Percentiles rank a stretch among this genome's conserved stretches.
These are phyloP conservation scores for Obelidium mucronatum DNA, from an alignment of 192 early-diverging fungal genomes.

Conservation along the genomic window DNA sequence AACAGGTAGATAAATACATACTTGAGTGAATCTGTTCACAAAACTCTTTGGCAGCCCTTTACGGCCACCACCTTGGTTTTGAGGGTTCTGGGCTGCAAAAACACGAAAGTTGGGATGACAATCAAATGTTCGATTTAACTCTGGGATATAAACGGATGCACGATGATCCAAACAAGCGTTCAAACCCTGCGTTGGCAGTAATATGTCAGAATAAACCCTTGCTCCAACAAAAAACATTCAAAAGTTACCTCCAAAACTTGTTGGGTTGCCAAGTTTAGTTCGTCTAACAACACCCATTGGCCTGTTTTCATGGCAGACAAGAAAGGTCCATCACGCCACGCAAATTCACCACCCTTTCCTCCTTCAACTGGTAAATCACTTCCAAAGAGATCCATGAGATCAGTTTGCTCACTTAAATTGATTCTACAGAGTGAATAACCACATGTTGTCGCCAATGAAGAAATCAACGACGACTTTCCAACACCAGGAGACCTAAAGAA, in stretches of 20 bases:
- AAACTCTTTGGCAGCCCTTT: conserved; percentile 98
- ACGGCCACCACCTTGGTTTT: conserved; percentile 95
- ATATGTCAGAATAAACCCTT: conserved; percentile 9
- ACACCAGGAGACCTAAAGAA: conserved; percentile 81
- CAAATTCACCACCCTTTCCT: conserved; percentile 84
- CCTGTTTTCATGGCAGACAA: conserved; percentile 94
- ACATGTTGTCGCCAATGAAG: conserved; percentile 79
- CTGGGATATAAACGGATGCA: conserved; percentile 93
- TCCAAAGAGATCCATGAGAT: conserved; percentile 98
- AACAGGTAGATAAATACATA: neutral
- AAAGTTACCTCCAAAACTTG: conserved; percentile 90
- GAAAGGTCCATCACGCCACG: conserved; percentile 98
- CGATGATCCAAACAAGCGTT: conserved; percentile 99
- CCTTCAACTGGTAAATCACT: conserved; percentile 96
- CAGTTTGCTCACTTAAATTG: conserved; percentile 98
- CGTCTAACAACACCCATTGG: conserved; percentile 97
- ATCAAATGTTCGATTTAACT: conserved; percentile 87
- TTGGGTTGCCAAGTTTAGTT: conserved; percentile 98
- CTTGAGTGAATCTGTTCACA: conserved; percentile 90
- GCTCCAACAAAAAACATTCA: conserved; percentile 76
- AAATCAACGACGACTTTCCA: conserved; percentile 92
- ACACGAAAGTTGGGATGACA: conserved; percentile 85
- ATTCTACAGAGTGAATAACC: conserved; percentile 90
- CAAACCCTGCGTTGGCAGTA: conserved; percentile 82
- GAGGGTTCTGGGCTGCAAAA: conserved; percentile 97